Evolutionary conservation across 768 basidiomycete genomes (phyloP).

Genomic region (Macrolepiota fuliginosa): DNA sequence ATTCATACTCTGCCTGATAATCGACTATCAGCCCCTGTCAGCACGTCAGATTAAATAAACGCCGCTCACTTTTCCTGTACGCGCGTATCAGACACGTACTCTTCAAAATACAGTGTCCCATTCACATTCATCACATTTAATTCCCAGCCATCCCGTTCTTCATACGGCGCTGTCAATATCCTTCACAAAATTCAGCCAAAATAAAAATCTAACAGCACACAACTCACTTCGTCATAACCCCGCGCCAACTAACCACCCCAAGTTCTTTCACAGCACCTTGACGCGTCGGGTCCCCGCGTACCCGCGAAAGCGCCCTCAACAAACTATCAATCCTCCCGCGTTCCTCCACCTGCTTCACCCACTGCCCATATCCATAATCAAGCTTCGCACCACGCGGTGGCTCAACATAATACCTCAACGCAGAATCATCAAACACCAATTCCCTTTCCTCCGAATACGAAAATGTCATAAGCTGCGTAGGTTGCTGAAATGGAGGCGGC

Average conservation of each 20-base stretch:
- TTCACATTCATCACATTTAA: constrained; percentile 79
- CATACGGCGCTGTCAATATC: constrained; percentile 80
- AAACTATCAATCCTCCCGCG: constrained; percentile 67
- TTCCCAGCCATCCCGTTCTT: constrained; percentile 76
- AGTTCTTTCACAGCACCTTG: constrained; percentile 36
- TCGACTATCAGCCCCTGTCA: not conserved
- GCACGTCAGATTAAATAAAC: not conserved
- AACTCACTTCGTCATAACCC: constrained; percentile 80
- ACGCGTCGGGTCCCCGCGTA: constrained; percentile 30
- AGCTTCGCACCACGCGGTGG: constrained; percentile 69
- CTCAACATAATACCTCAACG: constrained; percentile 67
- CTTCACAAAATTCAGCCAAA: constrained; percentile 34
- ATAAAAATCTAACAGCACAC: not conserved
- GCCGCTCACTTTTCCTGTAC: constrained; percentile 61
- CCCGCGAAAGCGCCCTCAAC: constrained; percentile 52
- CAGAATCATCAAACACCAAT: constrained; percentile 65
- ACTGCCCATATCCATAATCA: constrained; percentile 68
- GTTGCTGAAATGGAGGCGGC: constrained; percentile 62
- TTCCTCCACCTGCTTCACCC: constrained; percentile 65
- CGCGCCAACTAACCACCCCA: constrained; percentile 71
- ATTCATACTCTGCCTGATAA: constrained; percentile 59
- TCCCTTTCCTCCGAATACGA: constrained; percentile 59
- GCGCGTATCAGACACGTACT: constrained; percentile 58
- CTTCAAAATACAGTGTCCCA: constrained; percentile 74
- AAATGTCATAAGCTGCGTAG: constrained; percentile 65